phyloP scores from a whole-genome alignment of 192 early-diverging fungal species.

The Backusella tuberculispora region DNA sequence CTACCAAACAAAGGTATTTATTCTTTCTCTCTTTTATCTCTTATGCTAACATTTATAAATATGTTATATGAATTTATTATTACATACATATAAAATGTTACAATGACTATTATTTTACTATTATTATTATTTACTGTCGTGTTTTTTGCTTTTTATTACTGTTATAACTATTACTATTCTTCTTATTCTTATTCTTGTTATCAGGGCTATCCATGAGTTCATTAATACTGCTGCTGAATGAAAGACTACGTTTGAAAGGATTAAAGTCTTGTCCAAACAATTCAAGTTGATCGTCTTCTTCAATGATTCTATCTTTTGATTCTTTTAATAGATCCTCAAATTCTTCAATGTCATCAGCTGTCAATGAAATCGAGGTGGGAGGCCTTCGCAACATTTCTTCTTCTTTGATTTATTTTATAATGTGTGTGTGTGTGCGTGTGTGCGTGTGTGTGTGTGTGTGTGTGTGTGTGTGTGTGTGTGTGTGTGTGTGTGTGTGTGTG shows the following conservation, averaged over 20 bases:
- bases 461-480: no score
- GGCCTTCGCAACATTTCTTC: background rate
- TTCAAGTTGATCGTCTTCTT: background rate
- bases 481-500: no score
- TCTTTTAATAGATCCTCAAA: conserved; percentile 12
- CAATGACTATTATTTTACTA: background rate
- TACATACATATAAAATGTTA: background rate
- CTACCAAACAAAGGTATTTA: no score
- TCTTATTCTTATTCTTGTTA: background rate
- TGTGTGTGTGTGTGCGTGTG: background rate
- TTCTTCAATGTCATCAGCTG: background rate
- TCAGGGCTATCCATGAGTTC: background rate
- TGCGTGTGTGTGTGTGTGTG: no score
- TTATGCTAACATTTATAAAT: no score
- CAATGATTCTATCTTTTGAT: background rate
- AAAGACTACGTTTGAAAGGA: background rate
- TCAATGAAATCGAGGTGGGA: background rate
- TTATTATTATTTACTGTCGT: background rate
- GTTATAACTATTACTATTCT: background rate
- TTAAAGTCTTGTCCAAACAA: background rate
- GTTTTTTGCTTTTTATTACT: background rate
- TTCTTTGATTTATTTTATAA: background rate
- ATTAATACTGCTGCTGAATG: background rate
- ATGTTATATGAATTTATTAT: background rate
- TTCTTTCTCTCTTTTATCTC: no score